phyloP scores from a whole-genome alignment of 106 monocot species.

The Dendrobium officinale region DNA sequence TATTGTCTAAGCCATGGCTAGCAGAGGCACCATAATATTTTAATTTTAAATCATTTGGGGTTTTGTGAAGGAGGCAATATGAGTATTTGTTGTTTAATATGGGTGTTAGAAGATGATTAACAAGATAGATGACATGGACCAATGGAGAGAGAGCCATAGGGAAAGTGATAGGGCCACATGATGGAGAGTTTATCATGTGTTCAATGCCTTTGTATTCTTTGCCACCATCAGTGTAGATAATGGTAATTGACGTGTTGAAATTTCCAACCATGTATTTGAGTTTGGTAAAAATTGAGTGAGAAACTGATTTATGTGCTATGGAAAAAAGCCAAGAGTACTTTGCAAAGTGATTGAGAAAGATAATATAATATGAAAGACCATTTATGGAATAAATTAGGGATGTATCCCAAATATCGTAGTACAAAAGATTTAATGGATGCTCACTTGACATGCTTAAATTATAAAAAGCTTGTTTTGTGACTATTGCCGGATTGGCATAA shows the following conservation, averaged over 20 bases:
- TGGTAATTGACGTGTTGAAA: not conserved
- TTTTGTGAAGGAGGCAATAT: not conserved
- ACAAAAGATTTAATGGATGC: not conserved
- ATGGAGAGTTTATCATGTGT: too few species aligned
- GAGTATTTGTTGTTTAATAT: not conserved
- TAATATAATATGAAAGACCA: not conserved
- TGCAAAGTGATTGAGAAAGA: not conserved
- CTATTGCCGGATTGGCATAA: not conserved
- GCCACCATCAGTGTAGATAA: not conserved
- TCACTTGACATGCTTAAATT: not conserved
- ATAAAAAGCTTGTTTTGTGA: too few species aligned
- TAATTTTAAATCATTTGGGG: constrained; percentile 4
- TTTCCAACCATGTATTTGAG: not conserved
- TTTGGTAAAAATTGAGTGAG: not conserved
- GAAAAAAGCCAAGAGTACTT: not conserved
- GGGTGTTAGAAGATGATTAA: not conserved
- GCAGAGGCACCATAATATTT: constrained; percentile 16
- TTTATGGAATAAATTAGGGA: not conserved
- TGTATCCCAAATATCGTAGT: not conserved
- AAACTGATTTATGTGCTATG: not conserved
- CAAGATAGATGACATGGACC: not conserved
- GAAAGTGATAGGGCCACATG: not conserved
- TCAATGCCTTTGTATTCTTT: not conserved
- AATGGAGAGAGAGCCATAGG: not conserved
- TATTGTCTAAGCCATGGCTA: constrained; percentile 22